phyloP scores from a whole-genome alignment of 169 alveolate genomes.

The Prorocentrum cordatum region DNA sequence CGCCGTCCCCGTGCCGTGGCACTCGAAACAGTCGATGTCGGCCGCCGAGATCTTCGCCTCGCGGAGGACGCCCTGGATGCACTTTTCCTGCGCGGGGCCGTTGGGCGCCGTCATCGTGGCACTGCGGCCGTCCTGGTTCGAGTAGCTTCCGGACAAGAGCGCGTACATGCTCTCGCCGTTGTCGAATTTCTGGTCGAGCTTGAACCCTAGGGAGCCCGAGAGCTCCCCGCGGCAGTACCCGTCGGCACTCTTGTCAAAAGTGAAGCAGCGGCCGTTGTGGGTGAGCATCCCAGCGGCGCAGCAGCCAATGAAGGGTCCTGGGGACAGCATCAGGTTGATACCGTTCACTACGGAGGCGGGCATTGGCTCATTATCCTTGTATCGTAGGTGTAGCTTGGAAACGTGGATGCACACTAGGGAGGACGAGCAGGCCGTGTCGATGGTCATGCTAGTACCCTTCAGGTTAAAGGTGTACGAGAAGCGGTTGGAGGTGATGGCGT shows the following conservation, averaged over 20 bases:
- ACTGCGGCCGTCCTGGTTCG: conserved; percentile 10
- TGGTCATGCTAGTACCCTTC: conserved; percentile 65
- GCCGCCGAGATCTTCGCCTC: conserved; percentile 36
- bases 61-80: conserved; percentile 66
- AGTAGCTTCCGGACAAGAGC: neutral
- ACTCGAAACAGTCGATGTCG: conserved; percentile 55
- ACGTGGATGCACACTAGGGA: conserved; percentile 62
- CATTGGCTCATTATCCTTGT: conserved; percentile 55
- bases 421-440: conserved; percentile 59
- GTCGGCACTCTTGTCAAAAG: conserved; percentile 57
- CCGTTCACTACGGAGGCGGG: conserved; percentile 64
- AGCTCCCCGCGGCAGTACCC: conserved; percentile 52
- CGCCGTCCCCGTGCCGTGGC: conserved; percentile 64
- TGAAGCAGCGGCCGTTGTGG: conserved; percentile 54
- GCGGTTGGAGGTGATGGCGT: conserved; percentile 54
- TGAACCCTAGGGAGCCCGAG: neutral
- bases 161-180: neutral
- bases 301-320: conserved; percentile 61
- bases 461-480: conserved; percentile 41
- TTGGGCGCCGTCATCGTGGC: conserved; percentile 58
- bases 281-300: conserved; percentile 64
- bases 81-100: conserved; percentile 68
- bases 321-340: conserved; percentile 39
- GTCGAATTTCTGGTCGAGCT: neutral
- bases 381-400: conserved; percentile 56